phyloP scores from a whole-genome alignment of 805 yeast genomes.

The Pichia kluyveri region DNA sequence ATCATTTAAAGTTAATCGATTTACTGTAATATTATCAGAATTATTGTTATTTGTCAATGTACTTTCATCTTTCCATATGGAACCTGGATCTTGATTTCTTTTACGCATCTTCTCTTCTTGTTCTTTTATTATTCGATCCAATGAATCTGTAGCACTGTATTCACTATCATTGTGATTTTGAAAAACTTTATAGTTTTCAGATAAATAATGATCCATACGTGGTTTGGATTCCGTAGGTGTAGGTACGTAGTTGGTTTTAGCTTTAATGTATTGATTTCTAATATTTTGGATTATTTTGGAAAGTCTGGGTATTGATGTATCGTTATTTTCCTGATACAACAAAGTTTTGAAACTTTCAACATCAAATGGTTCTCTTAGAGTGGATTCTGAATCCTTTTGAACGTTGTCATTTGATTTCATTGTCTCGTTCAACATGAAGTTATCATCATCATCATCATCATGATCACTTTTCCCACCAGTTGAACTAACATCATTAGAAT shows the following conservation, averaged over 20 bases:
- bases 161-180: too few relatives aligned
- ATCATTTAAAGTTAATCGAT: neutral
- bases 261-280: slow-evolving; percentile 4
- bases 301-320: neutral
- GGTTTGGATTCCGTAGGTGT: slow-evolving; percentile 8
- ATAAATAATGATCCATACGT: neutral
- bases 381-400: neutral
- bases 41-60: neutral
- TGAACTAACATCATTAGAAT: neutral
- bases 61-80: neutral
- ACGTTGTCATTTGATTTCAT: neutral
- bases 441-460: neutral
- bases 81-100: neutral
- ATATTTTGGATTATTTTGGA: slow-evolving; percentile 2
- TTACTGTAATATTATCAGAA: neutral
- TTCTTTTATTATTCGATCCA: neutral
- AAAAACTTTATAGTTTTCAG: neutral
- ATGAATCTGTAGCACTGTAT: neutral
- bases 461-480: too few relatives aligned
- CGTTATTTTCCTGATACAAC: neutral
- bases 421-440: neutral
- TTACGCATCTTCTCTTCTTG: neutral
- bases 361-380: slow-evolving; percentile 13
- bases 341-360: neutral
- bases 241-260: neutral